phyloP scores from a whole-genome alignment of 139 green algal genomes.

The Chlorella sp. region DNA sequence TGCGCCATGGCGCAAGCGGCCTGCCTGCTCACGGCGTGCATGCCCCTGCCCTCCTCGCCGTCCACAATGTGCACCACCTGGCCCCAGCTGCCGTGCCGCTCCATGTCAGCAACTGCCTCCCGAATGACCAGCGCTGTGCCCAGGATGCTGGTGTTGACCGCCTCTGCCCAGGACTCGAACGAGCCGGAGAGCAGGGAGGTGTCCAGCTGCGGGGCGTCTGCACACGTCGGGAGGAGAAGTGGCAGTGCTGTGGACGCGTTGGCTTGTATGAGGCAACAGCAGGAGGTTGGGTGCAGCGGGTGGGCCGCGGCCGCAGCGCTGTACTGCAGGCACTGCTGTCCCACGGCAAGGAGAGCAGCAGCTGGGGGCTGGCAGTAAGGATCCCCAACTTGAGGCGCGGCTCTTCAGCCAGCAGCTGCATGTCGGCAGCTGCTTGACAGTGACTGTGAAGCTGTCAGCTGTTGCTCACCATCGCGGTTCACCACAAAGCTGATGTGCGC shows the following conservation, averaged over 20 bases:
- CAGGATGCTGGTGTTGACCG: constrained; percentile 80
- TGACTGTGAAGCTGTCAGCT: no score
- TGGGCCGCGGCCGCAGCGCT: no score
- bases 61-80: constrained; percentile 87
- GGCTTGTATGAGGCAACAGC: no score
- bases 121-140: constrained; percentile 76
- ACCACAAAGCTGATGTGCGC: constrained; percentile 75
- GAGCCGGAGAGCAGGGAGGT: constrained; percentile 39
- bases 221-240: no score
- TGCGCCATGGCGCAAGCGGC: constrained; percentile 67
- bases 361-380: no score
- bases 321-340: no score
- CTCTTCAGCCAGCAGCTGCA: no score
- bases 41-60: constrained; percentile 70
- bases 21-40: constrained; percentile 69
- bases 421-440: no score
- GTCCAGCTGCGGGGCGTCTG: background rate
- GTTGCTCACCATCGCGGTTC: constrained; percentile 51
- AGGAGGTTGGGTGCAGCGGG: no score
- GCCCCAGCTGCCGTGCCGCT: constrained; percentile 59
- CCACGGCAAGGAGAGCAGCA: no score
- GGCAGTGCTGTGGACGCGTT: no score
- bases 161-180: constrained; percentile 57
- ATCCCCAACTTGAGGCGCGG: no score
- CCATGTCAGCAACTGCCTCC: constrained; percentile 82